phyloP scores from a whole-genome alignment of 2,329 filamentous ascomycete genomes.

The Trichocomaceae sp. region DNA sequence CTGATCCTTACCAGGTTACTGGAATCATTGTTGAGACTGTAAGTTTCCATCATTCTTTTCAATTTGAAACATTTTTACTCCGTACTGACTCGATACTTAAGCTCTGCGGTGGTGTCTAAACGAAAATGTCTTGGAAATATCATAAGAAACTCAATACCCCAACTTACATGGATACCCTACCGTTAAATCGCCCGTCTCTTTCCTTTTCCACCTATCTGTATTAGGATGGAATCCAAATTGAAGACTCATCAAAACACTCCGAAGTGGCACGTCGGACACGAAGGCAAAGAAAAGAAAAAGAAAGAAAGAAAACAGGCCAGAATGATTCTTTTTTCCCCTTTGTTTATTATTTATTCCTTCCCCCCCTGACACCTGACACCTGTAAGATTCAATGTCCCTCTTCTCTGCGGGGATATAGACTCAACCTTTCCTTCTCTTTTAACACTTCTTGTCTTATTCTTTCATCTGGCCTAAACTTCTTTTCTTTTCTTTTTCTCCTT shows the following conservation, averaged over 20 bases:
- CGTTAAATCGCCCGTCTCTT: background rate
- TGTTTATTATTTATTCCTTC: background rate
- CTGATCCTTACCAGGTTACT: slow-evolving; percentile 77
- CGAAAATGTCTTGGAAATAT: slow-evolving; percentile 32
- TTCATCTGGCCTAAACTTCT: background rate
- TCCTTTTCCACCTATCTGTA: background rate
- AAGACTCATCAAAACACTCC: background rate
- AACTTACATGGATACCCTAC: background rate
- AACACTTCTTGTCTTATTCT: background rate
- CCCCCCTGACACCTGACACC: too few species aligned
- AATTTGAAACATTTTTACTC: too few species aligned
- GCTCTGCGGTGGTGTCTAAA: slow-evolving; percentile 38
- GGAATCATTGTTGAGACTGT: slow-evolving; percentile 72
- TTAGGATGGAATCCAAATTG: background rate
- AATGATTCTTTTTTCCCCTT: background rate
- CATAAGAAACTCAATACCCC: background rate
- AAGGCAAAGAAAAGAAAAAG: background rate
- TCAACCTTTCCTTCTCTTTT: background rate
- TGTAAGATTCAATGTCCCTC: background rate
- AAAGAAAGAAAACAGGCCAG: background rate
- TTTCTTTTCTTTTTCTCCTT: background rate
- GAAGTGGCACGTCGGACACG: background rate
- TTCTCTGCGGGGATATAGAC: background rate
- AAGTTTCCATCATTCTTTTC: slow-evolving; percentile 14
- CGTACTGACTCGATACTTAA: slow-evolving; percentile 15